A percentile compares a stretch with the other conserved stretches of the same genome.
Evolutionary conservation across 2,329 filamentous ascomycete species (phyloP).

Genomic region (Venturiaceae sp.): DNA sequence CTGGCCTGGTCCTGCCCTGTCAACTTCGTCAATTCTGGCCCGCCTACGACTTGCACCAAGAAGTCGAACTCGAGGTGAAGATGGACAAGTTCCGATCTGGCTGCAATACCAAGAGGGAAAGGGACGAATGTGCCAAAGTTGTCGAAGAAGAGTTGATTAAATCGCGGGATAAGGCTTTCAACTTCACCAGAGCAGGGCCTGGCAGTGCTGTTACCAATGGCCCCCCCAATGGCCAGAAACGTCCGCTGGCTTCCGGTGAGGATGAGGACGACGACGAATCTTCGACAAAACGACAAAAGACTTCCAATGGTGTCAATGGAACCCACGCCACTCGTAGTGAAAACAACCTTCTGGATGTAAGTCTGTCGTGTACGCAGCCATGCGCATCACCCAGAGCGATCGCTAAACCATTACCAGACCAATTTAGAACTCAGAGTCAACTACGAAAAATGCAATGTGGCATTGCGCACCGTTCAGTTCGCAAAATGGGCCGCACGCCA

Average conservation of each 20-base stretch:
- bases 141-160: constrained; percentile 38
- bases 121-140: constrained; percentile 49
- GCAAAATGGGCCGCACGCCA: constrained; percentile 61
- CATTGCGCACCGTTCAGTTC: constrained; percentile 70
- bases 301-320: constrained; percentile 22
- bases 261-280: constrained; percentile 9
- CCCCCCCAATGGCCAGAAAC: not conserved
- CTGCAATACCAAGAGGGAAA: constrained; percentile 55
- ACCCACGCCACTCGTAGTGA: too few species aligned
- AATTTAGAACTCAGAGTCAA: constrained; percentile 71
- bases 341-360: not conserved
- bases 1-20: constrained; percentile 60
- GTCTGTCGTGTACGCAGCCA: not conserved
- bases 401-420: constrained; percentile 8
- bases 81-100: constrained; percentile 43
- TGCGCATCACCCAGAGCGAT: not conserved
- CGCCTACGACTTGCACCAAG: constrained; percentile 44
- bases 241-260: not conserved
- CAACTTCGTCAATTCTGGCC: constrained; percentile 36
- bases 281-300: constrained; percentile 21
- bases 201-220: not conserved
- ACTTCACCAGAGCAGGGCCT: not conserved
- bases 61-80: constrained; percentile 55
- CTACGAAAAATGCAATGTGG: constrained; percentile 73
- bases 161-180: not conserved